A percentile compares a stretch with the other conserved stretches of the same genome.
phyloP scores from a whole-genome alignment of 306 rosid genomes.

The Cucumis melo region DNA sequence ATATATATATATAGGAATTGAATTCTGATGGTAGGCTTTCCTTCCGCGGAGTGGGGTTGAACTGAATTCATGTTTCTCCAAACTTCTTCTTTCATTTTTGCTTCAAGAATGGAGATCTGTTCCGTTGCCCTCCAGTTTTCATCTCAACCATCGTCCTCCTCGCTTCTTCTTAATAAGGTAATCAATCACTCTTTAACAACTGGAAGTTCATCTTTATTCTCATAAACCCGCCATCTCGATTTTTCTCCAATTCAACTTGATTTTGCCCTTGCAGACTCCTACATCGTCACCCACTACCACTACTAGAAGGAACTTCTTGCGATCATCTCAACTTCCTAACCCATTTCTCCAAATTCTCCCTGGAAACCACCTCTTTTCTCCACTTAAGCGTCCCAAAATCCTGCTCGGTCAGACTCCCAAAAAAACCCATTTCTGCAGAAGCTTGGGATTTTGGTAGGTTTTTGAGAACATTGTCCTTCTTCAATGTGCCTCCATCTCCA shows the following conservation, averaged over 20 bases:
- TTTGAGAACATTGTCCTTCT: conserved; percentile 55
- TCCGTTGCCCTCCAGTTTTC: background rate
- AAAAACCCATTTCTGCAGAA: conserved; percentile 38
- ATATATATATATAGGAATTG: too few species aligned
- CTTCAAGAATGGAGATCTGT: background rate
- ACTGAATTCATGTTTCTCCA: too few species aligned
- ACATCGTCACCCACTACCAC: conserved; percentile 27
- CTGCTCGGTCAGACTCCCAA: conserved; percentile 20
- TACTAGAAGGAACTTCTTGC: conserved; percentile 17
- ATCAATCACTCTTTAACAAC: background rate
- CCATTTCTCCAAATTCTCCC: conserved; percentile 56
- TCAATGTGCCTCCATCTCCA: conserved; percentile 77
- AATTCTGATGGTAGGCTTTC: too few species aligned
- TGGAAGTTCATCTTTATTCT: background rate
- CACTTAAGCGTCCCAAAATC: conserved; percentile 16
- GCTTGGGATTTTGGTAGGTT: conserved; percentile 87
- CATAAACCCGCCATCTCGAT: background rate
- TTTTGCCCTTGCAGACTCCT: conserved; percentile 38
- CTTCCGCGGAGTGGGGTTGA: too few species aligned
- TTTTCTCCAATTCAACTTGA: background rate
- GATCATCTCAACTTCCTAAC: conserved; percentile 39
- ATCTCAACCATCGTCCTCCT: background rate
- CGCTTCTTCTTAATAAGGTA: background rate
- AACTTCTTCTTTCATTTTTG: background rate
- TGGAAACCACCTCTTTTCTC: conserved; percentile 21